phyloP scores from a whole-genome alignment of 2,329 filamentous ascomycete species.

The Tolypocladium ovalisporum region DNA sequence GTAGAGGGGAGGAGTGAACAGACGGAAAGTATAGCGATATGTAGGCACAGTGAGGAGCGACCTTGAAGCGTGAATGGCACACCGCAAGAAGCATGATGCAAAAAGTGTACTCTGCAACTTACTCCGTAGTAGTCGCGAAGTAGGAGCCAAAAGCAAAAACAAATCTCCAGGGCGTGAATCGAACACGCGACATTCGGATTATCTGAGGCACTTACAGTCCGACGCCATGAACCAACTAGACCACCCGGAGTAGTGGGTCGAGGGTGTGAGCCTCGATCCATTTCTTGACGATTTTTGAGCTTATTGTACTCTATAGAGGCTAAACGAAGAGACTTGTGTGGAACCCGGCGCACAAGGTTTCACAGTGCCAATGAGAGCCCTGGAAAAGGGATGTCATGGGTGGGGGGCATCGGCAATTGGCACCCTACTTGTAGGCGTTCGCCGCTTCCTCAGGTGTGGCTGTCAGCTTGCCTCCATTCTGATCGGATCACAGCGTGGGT shows the following conservation, averaged over 20 bases:
- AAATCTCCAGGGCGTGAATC: slow-evolving; percentile 16
- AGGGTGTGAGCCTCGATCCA: background rate
- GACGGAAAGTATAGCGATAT: too few relatives aligned
- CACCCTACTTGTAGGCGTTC: background rate
- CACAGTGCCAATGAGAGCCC: background rate
- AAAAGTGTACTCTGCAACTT: too few relatives aligned
- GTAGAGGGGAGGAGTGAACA: too few relatives aligned
- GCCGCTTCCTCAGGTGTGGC: background rate
- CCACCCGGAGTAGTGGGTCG: slow-evolving; percentile 10
- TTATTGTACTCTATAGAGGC: background rate
- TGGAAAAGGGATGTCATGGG: background rate
- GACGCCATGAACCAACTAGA: slow-evolving; percentile 19
- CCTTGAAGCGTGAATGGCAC: background rate
- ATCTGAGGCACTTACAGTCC: slow-evolving; percentile 14
- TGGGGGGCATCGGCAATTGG: background rate
- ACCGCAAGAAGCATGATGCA: too few relatives aligned
- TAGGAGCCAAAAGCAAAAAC: slow-evolving; percentile 5
- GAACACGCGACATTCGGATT: slow-evolving; percentile 17
- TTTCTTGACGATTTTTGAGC: background rate
- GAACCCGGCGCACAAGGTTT: background rate
- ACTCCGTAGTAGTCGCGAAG: too few relatives aligned
- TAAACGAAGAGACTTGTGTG: background rate
- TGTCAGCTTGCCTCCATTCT: background rate
- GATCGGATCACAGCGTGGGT: background rate
- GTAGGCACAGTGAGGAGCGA: too few relatives aligned